phyloP scores from a whole-genome alignment of 83 land plant species.

The Isoetes engelmannii region DNA sequence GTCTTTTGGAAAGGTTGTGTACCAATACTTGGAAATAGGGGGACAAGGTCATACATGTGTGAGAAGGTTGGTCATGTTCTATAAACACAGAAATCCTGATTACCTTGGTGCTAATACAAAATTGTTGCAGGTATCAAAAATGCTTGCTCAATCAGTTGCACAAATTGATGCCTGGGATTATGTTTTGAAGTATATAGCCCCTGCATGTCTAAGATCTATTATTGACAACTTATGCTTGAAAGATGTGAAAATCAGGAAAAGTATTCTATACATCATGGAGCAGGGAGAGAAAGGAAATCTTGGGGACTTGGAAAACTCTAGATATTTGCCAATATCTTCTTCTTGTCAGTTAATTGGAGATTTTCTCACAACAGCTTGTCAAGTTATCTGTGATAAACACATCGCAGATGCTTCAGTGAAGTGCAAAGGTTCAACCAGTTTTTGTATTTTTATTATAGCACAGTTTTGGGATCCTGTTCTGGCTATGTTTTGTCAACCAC shows the following conservation, averaged over 20 bases:
- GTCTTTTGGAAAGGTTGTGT: no score
- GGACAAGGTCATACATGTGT: no score
- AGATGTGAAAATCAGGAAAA: not conserved
- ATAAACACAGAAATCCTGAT: no score
- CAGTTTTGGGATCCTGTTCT: slow-evolving; percentile 39
- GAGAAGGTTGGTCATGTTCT: no score
- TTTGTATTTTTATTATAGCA: slow-evolving; percentile 42
- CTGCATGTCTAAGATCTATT: slow-evolving; percentile 6
- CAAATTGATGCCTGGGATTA: slow-evolving; percentile 13
- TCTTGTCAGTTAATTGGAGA: slow-evolving; percentile 21
- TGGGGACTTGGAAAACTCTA: not conserved
- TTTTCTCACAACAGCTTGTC: slow-evolving; percentile 13
- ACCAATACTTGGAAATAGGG: no score
- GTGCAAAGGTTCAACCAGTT: slow-evolving; percentile 14
- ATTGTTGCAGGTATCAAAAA: slow-evolving; percentile 12
- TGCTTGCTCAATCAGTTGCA: slow-evolving; percentile 8
- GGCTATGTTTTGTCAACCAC: slow-evolving; percentile 41
- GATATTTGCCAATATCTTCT: not conserved
- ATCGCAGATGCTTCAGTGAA: not conserved
- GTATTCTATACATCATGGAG: not conserved
- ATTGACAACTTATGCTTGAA: not conserved
- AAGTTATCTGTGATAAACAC: not conserved
- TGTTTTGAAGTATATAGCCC: slow-evolving; percentile 5
- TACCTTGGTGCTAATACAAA: no score
- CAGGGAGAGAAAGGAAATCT: not conserved